Base-by-base conservation (phyloP, 2,329 filamentous ascomycete genomes). In the Ascochyta fabae region DNA sequence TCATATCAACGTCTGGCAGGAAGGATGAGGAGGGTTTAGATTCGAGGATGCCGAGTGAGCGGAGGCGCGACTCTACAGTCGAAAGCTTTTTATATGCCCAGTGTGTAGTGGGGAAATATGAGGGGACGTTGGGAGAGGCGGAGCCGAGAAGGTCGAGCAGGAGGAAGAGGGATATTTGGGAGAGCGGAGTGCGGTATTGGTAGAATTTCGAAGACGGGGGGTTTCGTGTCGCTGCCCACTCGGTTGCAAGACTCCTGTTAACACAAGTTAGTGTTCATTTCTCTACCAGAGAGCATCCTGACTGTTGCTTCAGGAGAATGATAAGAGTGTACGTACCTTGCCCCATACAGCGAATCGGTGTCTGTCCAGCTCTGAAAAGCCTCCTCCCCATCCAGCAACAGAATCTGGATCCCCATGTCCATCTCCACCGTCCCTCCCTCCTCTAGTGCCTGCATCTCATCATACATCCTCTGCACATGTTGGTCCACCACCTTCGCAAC, bases 331-430 rank as follows among this genome's bases (percentile, higher is more conserved):
- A 42, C 80, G 36, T 79, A 90, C 87, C 92, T 86, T 16, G 94
- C 86, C 3, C 95, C 95, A 68, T 99, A 99, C 4, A 97, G 78
- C 5, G 91, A 96, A 75, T 99, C 95, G 0, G 82, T 84, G 33
- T 85, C 84, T 0, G 87, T 89, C 95, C 95, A 99, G 0, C 75
- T 76, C 22, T 85, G 78, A 76, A 96, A 99, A 0, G 95, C 93
- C 76, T 99, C 95, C 77, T 99, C 95, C 4, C 95, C 95, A 69
- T 99, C 95, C 7, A 99, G 78, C 51, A 99, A 83, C 26, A 99
- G 63, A 26, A 99, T 90, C 79, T 98, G 95, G 31, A 99, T 83
- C 0, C 94, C 94, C 69, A 86, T 88, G 61, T 91, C 86, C 64
- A 89, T 90, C 38, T 92, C 91, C 22, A 95, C 75, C 4, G 75